phyloP scores from a whole-genome alignment of 2,329 filamentous ascomycete genomes.

The Grosmannia serpens region DNA sequence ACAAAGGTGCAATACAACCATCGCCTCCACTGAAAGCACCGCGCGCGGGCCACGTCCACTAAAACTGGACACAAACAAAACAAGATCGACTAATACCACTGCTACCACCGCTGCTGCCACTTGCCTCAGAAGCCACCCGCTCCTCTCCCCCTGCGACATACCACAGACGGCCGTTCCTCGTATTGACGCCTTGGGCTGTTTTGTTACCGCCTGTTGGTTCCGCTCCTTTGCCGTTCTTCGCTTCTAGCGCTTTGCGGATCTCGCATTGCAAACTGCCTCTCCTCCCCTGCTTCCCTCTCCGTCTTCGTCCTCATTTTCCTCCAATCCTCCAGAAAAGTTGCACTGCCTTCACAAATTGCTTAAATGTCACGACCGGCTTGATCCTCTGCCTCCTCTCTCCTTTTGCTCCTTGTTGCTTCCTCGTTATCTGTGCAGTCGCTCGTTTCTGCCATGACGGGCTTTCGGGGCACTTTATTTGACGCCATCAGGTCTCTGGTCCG shows the following conservation, averaged over 20 bases:
- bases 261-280: neutral
- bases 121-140: neutral
- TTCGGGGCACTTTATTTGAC: conserved; percentile 42
- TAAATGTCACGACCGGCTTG: neutral
- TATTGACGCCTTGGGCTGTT: neutral
- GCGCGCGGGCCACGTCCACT: neutral
- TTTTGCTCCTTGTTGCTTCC: neutral
- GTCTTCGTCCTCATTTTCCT: neutral
- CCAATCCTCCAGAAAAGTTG: neutral
- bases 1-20: neutral
- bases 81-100: neutral
- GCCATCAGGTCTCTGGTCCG: conserved; percentile 47
- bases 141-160: neutral
- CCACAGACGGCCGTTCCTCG: neutral
- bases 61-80: neutral
- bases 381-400: neutral
- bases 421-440: conserved; percentile 34
- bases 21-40: neutral
- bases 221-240: neutral
- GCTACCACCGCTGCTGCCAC: neutral
- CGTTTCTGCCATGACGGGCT: conserved; percentile 44
- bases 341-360: neutral
- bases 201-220: neutral
- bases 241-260: no score
- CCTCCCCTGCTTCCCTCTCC: neutral